These are phyloP conservation scores for Candida michaelii DNA, from an alignment of 805 yeast species.

Conservation along the genomic window DNA sequence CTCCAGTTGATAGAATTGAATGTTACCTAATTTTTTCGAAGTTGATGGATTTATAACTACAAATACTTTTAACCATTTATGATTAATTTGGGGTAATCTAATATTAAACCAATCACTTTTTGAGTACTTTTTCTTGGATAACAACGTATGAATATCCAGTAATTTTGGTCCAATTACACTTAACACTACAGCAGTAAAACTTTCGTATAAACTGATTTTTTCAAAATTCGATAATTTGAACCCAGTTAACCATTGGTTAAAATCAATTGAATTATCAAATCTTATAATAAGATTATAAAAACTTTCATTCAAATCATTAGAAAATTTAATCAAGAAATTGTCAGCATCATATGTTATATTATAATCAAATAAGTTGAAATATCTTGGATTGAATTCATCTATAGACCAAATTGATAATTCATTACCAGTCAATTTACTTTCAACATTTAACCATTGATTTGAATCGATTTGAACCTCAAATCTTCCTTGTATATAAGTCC, in stretches of 20 bases:
- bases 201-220: slow-evolving; percentile 54
- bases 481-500: slow-evolving; percentile 60
- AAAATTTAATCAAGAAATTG: slow-evolving; percentile 12
- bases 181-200: slow-evolving; percentile 63
- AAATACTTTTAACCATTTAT: slow-evolving; percentile 59
- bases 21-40: slow-evolving; percentile 46
- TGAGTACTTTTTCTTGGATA: slow-evolving; percentile 47
- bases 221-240: slow-evolving; percentile 58
- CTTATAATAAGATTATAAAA: slow-evolving; percentile 24
- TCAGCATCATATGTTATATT: slow-evolving; percentile 14
- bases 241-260: slow-evolving; percentile 46
- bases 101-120: slow-evolving; percentile 64
- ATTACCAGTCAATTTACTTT: slow-evolving; percentile 49
- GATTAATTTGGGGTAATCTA: slow-evolving; percentile 56
- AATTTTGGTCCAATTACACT: slow-evolving; percentile 57
- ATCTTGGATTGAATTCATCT: slow-evolving; percentile 47
- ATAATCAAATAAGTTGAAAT: slow-evolving; percentile 51
- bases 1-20: slow-evolving; percentile 53
- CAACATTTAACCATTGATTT: slow-evolving; percentile 32
- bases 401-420: slow-evolving; percentile 52
- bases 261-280: slow-evolving; percentile 22
- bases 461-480: slow-evolving; percentile 21
- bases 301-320: slow-evolving; percentile 16
- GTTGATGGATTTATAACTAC: slow-evolving; percentile 50
- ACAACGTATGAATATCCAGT: slow-evolving; percentile 57